Percentiles rank a stretch among this genome's conserved stretches.
These are phyloP conservation scores for Puccinia polysora DNA, from an alignment of 1,284 basidiomycete species.

Conservation along the genomic window DNA sequence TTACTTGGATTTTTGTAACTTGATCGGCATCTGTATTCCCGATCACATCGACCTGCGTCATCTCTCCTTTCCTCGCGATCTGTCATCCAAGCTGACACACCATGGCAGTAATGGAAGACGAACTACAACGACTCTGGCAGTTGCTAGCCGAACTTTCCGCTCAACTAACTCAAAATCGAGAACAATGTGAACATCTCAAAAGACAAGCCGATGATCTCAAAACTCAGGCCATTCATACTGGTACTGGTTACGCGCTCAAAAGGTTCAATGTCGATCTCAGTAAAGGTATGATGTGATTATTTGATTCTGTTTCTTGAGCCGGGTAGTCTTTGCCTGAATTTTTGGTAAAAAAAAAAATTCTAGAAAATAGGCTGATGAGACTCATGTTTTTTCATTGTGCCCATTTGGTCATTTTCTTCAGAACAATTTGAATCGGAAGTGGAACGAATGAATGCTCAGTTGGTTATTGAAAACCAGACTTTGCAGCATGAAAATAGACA, in stretches of 20 bases:
- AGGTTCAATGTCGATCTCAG: slow-evolving; percentile 91
- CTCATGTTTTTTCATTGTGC: slow-evolving; percentile 22
- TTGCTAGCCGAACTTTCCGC: slow-evolving; percentile 75
- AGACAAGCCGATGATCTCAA: slow-evolving; percentile 72
- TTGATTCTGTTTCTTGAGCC: slow-evolving; percentile 24
- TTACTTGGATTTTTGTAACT: too few species aligned
- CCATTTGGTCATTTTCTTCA: slow-evolving; percentile 52
- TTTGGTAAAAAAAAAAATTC: too few species aligned
- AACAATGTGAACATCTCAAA: slow-evolving; percentile 68
- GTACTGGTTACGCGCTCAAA: slow-evolving; percentile 74
- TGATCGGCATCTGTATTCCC: too few species aligned
- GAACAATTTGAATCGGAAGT: slow-evolving; percentile 89
- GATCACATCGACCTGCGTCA: too few species aligned
- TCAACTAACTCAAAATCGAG: slow-evolving; percentile 79
- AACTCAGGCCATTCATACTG: slow-evolving; percentile 72
- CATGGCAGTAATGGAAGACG: slow-evolving; percentile 59
- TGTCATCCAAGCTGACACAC: too few species aligned
- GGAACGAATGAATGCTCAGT: slow-evolving; percentile 79
- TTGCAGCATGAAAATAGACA: slow-evolving; percentile 92
- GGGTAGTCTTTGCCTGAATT: too few species aligned
- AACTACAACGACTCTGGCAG: slow-evolving; percentile 69
- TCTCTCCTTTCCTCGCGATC: too few species aligned
- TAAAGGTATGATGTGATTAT: slow-evolving; percentile 60
- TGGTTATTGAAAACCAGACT: slow-evolving; percentile 87
- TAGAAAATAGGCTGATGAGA: slow-evolving; percentile 13